A percentile compares a stretch with the other conserved stretches of the same genome.
phyloP scores from a whole-genome alignment of 2,329 filamentous ascomycete genomes.

The Trichophyton schoenleinii region DNA sequence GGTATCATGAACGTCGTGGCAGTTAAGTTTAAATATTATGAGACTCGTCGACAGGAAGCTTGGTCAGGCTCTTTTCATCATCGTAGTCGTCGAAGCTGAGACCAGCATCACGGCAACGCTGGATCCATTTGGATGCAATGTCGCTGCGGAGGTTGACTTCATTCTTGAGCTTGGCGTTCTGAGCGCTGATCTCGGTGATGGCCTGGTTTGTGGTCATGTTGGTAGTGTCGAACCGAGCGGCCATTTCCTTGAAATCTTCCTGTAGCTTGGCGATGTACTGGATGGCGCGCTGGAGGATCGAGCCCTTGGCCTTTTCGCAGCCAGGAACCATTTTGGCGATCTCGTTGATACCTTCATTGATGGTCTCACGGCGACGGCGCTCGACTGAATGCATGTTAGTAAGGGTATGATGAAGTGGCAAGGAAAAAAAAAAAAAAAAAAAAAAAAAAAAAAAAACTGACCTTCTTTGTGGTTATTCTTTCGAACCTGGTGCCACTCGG shows the following conservation, averaged over 20 bases:
- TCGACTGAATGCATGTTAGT: conserved; percentile 52
- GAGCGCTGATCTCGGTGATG: conserved; percentile 74
- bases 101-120: conserved; percentile 36
- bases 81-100: conserved; percentile 39
- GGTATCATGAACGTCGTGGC: not conserved
- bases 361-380: conserved; percentile 88
- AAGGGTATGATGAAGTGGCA: too few species aligned
- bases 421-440: conserved; percentile 6
- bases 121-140: conserved; percentile 40
- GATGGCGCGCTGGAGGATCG: conserved; percentile 84
- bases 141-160: conserved; percentile 81
- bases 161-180: conserved; percentile 89
- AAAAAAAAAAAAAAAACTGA: conserved; percentile 33
- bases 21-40: conserved; percentile 4
- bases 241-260: conserved; percentile 33
- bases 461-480: conserved; percentile 99
- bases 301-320: conserved; percentile 98
- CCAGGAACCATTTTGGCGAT: conserved; percentile 94
- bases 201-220: conserved; percentile 35
- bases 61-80: conserved; percentile 30
- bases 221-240: conserved; percentile 31
- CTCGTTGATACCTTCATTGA: conserved; percentile 98
- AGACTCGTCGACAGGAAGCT: conserved; percentile 12
- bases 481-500: conserved; percentile 94
- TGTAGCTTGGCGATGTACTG: conserved; percentile 81